phyloP scores from a whole-genome alignment of 208 protist species.

The Borovskyia barvae region DNA sequence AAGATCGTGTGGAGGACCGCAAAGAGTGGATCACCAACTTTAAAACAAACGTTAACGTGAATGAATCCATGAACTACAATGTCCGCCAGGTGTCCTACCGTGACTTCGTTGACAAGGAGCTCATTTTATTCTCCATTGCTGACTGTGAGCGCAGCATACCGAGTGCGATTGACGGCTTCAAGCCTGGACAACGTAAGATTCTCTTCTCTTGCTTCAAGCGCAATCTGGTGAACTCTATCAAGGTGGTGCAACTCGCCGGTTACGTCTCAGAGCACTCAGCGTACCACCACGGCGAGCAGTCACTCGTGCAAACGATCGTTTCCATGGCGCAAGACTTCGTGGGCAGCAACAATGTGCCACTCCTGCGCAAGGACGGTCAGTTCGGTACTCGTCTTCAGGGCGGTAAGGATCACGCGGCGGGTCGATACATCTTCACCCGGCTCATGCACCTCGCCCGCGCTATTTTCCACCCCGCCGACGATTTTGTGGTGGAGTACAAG shows the following conservation, averaged over 20 bases:
- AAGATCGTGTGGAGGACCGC: slow-evolving; percentile 97
- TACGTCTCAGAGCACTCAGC: slow-evolving; percentile 99
- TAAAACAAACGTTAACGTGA: slow-evolving; percentile 78
- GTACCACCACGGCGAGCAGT: slow-evolving; percentile 99
- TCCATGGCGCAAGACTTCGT: slow-evolving; percentile 99
- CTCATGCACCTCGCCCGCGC: slow-evolving; percentile 93
- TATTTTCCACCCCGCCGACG: slow-evolving; percentile 98
- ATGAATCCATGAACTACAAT: slow-evolving; percentile 90
- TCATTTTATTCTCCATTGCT: slow-evolving; percentile 99
- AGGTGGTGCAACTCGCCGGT: slow-evolving; percentile 99
- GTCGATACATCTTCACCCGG: slow-evolving; percentile 99
- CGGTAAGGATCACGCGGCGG: slow-evolving; percentile 98
- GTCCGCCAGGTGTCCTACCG: slow-evolving; percentile 86
- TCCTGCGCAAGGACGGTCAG: slow-evolving; percentile 97
- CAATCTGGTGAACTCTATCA: slow-evolving; percentile 98
- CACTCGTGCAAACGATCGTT: slow-evolving; percentile 98
- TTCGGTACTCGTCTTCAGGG: slow-evolving; percentile 99
- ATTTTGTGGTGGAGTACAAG: slow-evolving; percentile 96
- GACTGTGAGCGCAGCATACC: slow-evolving; percentile 95
- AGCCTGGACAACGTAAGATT: slow-evolving; percentile 99
- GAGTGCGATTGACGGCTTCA: slow-evolving; percentile 98
- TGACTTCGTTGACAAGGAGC: slow-evolving; percentile 99
- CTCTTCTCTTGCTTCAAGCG: slow-evolving; percentile 99
- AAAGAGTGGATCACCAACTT: slow-evolving; percentile 98
- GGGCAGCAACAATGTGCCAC: slow-evolving; percentile 99